These are phyloP conservation scores for Croton laevigatus DNA, from an alignment of 441 rosid genomes.

Conservation along the genomic window DNA sequence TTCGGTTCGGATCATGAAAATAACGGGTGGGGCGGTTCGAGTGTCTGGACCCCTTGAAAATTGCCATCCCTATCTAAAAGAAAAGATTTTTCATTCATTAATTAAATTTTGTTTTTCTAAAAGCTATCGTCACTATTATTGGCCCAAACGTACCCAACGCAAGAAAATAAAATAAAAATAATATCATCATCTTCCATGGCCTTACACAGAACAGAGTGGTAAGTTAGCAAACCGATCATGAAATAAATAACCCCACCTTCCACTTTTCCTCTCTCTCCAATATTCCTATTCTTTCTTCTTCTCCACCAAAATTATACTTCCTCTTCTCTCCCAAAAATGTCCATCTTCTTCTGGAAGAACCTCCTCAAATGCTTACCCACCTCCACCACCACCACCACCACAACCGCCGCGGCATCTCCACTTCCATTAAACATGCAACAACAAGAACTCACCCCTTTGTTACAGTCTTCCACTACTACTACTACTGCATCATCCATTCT, in stretches of 20 bases:
- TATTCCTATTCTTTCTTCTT: neutral
- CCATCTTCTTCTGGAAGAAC: slow-evolving; percentile 55
- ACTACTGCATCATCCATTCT: slow-evolving; percentile 26
- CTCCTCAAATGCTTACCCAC: slow-evolving; percentile 44
- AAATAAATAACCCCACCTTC: slow-evolving; percentile 22
- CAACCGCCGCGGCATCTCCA: slow-evolving; percentile 22
- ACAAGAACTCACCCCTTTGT: slow-evolving; percentile 17
- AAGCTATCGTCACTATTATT: too few species aligned
- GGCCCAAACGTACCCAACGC: too few species aligned
- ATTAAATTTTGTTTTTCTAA: too few species aligned
- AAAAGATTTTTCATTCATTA: too few species aligned
- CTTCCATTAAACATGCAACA: slow-evolving; percentile 25
- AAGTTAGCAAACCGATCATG: neutral
- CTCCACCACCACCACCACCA: slow-evolving; percentile 3
- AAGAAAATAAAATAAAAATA: too few species aligned
- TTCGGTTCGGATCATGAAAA: too few species aligned
- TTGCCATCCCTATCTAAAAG: too few species aligned
- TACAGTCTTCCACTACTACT: neutral
- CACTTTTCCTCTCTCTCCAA: neutral
- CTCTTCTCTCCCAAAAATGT: slow-evolving; percentile 32
- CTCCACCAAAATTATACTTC: neutral
- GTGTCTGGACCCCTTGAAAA: too few species aligned
- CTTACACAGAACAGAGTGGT: neutral
- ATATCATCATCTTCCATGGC: neutral
- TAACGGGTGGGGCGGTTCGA: too few species aligned